Evolutionary conservation across 345 rosid species (phyloP).

Genomic region (Alliaria petiolata): DNA sequence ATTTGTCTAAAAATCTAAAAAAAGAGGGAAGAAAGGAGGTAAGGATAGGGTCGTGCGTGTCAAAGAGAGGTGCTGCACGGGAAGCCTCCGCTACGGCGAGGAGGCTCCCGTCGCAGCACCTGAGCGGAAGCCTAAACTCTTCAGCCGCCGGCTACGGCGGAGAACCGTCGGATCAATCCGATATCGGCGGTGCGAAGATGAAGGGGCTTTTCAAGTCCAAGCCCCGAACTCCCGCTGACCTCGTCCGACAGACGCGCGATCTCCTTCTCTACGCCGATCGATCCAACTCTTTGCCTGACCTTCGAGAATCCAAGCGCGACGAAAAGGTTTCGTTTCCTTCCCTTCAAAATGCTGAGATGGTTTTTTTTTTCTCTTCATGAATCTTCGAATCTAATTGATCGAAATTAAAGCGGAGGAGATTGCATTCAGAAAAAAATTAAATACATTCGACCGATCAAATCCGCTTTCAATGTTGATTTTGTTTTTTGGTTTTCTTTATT

Average conservation of each 20-base stretch:
- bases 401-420: no score
- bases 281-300: constrained; percentile 31
- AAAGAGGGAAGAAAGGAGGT: background rate
- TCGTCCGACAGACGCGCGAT: constrained; percentile 87
- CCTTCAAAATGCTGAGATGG: background rate
- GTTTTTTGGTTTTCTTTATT: background rate
- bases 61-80: constrained; percentile 36
- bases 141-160: constrained; percentile 6
- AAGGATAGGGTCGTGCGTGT: constrained; percentile 45
- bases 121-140: constrained; percentile 11
- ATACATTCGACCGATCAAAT: no score
- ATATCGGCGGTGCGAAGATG: constrained; percentile 45
- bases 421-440: background rate
- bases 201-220: constrained; percentile 86
- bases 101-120: constrained; percentile 37
- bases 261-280: constrained; percentile 58
- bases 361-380: background rate
- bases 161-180: constrained; percentile 32
- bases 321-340: constrained; percentile 46
- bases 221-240: constrained; percentile 81
- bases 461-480: background rate
- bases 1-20: background rate
- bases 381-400: background rate
- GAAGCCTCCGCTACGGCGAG: constrained; percentile 35
- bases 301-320: constrained; percentile 57